Base-by-base conservation (phyloP, 2,329 filamentous ascomycete genomes). In the Leptographium radiaticola region DNA sequence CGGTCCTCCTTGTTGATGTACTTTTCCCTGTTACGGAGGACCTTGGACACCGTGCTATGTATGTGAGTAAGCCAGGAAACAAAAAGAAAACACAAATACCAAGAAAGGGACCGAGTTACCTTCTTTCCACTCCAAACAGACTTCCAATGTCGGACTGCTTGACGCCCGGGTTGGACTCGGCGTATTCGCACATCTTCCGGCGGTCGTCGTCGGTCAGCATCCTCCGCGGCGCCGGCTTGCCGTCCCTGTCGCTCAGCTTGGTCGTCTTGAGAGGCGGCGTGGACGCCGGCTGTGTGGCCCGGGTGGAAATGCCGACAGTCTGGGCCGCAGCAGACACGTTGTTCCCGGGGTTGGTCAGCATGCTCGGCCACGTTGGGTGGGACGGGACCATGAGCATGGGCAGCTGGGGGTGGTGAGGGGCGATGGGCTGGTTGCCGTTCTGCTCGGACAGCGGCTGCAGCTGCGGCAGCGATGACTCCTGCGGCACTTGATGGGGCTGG, bases 121-220 rank as follows among this genome's bases (percentile, higher is more conserved):
- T 97, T 84, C 93, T 76, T 72, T 98, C 93, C 52, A 98, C 93
- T 39, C 90, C 91, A 70, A 98, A 98, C 66, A 89, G 83, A 56
- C 84, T 86, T 70, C 93, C 93, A 70, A 98, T 98, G 65, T 97
- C 91, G 18, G 89, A 93, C 71, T 98, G 93, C 70, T 95, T 95
- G 47, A 89, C 84, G 49, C 81, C 84, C 25, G 91, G 93, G 65
- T 97, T 84, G 58, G 95, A 86, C 65, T 93, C 86, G 62, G 91
- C 87, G 68, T 91, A 96, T 64, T 89, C 80, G 68, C 93, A 98
- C 90, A 98, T 98, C 46, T 82, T 80, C 60, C 89, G 80, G 59
- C 93, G 86, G 66, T 97, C 90, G 55, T 88, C 84, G 64, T 95
- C 88, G 9, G 89, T 96, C 61, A 98, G 74, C 1, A 91, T 97